phyloP scores from a whole-genome alignment of 2,329 filamentous ascomycete genomes.

The Talaromyces piceae region DNA sequence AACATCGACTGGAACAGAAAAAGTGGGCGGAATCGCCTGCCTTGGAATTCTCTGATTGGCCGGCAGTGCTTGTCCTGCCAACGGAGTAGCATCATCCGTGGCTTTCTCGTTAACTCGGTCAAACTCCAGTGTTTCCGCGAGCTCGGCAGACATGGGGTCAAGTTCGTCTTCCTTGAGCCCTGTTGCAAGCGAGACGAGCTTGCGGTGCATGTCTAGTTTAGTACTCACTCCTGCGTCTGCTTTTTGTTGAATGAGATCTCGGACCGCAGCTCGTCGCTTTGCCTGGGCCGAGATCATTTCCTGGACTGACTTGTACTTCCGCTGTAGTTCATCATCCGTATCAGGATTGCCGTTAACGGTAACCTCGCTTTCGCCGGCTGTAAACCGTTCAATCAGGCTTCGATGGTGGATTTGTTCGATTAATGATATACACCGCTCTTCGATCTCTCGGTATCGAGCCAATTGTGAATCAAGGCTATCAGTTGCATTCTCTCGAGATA shows the following conservation, averaged over 20 bases:
- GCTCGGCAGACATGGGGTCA: slow-evolving; percentile 40
- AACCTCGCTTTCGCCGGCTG: slow-evolving; percentile 11
- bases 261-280: slow-evolving; percentile 27
- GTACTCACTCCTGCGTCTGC: slow-evolving; percentile 40
- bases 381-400: slow-evolving; percentile 26
- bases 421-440: slow-evolving; percentile 33
- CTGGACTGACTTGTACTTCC: slow-evolving; percentile 24
- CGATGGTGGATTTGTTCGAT: slow-evolving; percentile 37
- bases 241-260: slow-evolving; percentile 37
- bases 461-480: slow-evolving; percentile 30
- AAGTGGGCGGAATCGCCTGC: slow-evolving; percentile 16
- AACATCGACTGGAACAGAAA: slow-evolving; percentile 27
- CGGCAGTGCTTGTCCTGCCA: slow-evolving; percentile 19
- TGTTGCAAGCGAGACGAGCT: slow-evolving; percentile 40
- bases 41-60: slow-evolving; percentile 20
- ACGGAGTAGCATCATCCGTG: slow-evolving; percentile 19
- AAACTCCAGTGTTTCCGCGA: slow-evolving; percentile 40
- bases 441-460: slow-evolving; percentile 32
- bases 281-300: slow-evolving; percentile 28
- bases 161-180: slow-evolving; percentile 41
- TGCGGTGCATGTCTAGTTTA: slow-evolving; percentile 41
- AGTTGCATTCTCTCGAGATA: slow-evolving; percentile 30
- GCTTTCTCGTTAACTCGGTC: slow-evolving; percentile 33
- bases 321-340: slow-evolving; percentile 25
- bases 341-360: slow-evolving; percentile 15